Conservation (phyloP, 805 yeast genomes). For the Metschnikowia arizonensis region DNA sequence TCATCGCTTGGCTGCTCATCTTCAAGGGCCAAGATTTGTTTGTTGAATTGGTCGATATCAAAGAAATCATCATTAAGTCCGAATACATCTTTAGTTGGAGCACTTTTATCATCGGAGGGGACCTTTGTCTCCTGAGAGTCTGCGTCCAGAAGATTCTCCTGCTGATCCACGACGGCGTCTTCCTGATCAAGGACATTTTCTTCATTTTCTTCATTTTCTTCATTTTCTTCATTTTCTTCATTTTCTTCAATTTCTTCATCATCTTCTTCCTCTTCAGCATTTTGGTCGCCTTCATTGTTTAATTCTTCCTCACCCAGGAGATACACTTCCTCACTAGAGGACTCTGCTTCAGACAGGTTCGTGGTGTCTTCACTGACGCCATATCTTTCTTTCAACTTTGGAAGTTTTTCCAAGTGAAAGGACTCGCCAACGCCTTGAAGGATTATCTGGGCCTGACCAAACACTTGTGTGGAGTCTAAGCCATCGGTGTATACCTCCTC, state of each 20-base stretch:
- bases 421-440: constrained; percentile 72
- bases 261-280: constrained; percentile 14
- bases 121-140: constrained; percentile 16
- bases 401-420: constrained; percentile 54
- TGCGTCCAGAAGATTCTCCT: constrained; percentile 14
- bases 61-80: constrained; percentile 84
- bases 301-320: constrained; percentile 14
- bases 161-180: not conserved
- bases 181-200: constrained; percentile 12
- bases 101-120: constrained; percentile 10
- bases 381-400: constrained; percentile 40
- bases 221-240: no score
- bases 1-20: constrained; percentile 33
- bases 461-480: constrained; percentile 83
- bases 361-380: constrained; percentile 16
- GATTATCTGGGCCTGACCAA: constrained; percentile 88
- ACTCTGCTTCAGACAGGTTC: not conserved
- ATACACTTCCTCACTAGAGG: constrained; percentile 13
- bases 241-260: constrained; percentile 7
- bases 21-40: constrained; percentile 65
- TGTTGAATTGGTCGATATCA: constrained; percentile 78
- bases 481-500: constrained; percentile 85
- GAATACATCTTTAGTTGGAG: constrained; percentile 42
- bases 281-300: constrained; percentile 1
- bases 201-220: not conserved